Percentiles rank a stretch among this genome's conserved stretches.
phyloP scores from a whole-genome alignment of 108 stramenopile genomes.

The Discostella pseudostelligera region DNA sequence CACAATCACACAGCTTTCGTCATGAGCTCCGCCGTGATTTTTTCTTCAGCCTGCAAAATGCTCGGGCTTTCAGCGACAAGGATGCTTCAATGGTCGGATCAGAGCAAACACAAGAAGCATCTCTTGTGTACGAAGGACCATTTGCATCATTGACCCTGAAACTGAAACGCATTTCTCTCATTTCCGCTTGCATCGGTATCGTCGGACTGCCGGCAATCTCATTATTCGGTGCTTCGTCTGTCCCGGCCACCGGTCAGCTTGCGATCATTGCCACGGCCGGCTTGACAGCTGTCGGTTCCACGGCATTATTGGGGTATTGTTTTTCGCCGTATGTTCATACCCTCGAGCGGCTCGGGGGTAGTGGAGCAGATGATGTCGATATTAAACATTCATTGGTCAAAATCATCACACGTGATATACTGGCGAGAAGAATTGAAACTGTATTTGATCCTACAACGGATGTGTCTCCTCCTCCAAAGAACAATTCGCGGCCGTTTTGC shows the following conservation, averaged over 20 bases:
- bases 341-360: conserved; percentile 43
- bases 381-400: conserved; percentile 25
- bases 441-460: conserved; percentile 72
- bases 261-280: conserved; percentile 70
- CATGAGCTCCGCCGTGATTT: not conserved
- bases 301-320: conserved; percentile 74
- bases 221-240: conserved; percentile 45
- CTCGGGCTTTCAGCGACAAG: not conserved
- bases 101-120: no score
- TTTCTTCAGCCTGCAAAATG: not conserved
- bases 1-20: not conserved
- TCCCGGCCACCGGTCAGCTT: conserved; percentile 62
- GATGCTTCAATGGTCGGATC: no score
- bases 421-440: conserved; percentile 58
- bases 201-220: conserved; percentile 70
- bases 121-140: conserved; percentile 67
- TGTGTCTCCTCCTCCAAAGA: conserved; percentile 49
- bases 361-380: not conserved
- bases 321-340: conserved; percentile 80
- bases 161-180: conserved; percentile 74
- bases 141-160: conserved; percentile 67
- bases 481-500: conserved; percentile 72
- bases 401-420: conserved; percentile 66
- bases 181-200: conserved; percentile 62
- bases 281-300: conserved; percentile 65